Evolutionary conservation across 2,329 filamentous ascomycete species (phyloP).

Genomic region (Pseudogymnoascus destructans): DNA sequence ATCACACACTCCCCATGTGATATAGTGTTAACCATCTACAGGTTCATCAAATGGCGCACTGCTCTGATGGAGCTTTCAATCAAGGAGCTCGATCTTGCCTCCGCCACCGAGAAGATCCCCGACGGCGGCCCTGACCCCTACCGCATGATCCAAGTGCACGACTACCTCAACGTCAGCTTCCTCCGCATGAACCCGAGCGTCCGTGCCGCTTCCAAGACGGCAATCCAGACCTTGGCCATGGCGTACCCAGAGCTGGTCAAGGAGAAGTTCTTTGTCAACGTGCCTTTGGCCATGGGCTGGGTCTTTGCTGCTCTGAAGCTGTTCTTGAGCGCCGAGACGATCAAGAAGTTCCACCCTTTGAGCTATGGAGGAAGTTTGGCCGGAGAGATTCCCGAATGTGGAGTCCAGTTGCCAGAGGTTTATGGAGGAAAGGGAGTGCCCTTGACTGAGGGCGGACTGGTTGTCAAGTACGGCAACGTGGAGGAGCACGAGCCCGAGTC

Average conservation of each 20-base stretch:
- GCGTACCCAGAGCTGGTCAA: constrained; percentile 82
- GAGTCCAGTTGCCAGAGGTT: constrained; percentile 51
- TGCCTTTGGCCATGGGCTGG: constrained; percentile 84
- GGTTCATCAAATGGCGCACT: constrained; percentile 81
- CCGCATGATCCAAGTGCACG: constrained; percentile 85
- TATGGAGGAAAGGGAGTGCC: constrained; percentile 64
- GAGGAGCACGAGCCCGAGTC: constrained; percentile 17
- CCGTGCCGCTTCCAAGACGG: constrained; percentile 64
- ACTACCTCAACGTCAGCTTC: constrained; percentile 82
- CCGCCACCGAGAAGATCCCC: constrained; percentile 57
- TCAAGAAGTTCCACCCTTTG: constrained; percentile 70
- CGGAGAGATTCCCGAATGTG: constrained; percentile 44
- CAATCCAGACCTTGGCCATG: constrained; percentile 66
- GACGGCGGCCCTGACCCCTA: constrained; percentile 66
- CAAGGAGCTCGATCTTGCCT: constrained; percentile 55
- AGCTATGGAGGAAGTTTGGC: constrained; percentile 58
- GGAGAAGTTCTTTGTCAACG: constrained; percentile 94
- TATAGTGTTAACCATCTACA: constrained; percentile 27
- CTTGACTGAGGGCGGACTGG: constrained; percentile 23
- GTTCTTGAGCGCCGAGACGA: constrained; percentile 58
- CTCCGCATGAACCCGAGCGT: constrained; percentile 66
- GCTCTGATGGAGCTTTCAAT: constrained; percentile 83
- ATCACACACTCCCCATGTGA: neutral
- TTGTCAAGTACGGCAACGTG: constrained; percentile 21
- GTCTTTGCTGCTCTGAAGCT: constrained; percentile 64